Percentiles rank a stretch among this genome's conserved stretches.
These are phyloP conservation scores for Spizellomyces punctatus DNA, from an alignment of 192 early-diverging fungal genomes.

Conservation along the genomic window DNA sequence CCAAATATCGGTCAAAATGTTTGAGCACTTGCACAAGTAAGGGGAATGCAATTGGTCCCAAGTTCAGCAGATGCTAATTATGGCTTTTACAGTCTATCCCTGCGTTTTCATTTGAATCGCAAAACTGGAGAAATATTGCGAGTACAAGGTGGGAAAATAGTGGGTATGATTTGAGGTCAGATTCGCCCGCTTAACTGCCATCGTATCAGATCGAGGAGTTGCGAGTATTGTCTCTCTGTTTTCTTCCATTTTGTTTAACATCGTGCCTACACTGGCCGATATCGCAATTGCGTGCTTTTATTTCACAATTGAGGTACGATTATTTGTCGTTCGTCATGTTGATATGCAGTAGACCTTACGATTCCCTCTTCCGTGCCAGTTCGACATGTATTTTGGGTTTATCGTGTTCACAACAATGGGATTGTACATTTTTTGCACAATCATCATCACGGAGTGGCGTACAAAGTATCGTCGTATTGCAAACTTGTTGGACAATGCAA, in stretches of 20 bases:
- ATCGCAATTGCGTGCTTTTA: slow-evolving; percentile 32
- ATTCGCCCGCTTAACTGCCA: slow-evolving; percentile 73
- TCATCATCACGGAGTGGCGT: slow-evolving; percentile 76
- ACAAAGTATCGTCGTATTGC: slow-evolving; percentile 74
- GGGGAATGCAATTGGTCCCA: background rate
- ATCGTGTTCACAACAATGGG: slow-evolving; percentile 90
- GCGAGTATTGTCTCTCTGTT: slow-evolving; percentile 62
- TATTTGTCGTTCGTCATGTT: background rate
- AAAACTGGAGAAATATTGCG: slow-evolving; percentile 95
- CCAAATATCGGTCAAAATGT: slow-evolving; percentile 84
- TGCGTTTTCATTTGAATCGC: slow-evolving; percentile 92
- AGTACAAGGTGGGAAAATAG: slow-evolving; percentile 46
- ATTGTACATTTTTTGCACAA: slow-evolving; percentile 77
- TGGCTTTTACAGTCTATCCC: slow-evolving; percentile 57
- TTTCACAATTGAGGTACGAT: slow-evolving; percentile 19
- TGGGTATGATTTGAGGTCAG: slow-evolving; percentile 69
- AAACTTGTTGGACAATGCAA: slow-evolving; percentile 85
- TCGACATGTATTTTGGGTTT: slow-evolving; percentile 75
- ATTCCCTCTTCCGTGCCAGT: slow-evolving; percentile 23
- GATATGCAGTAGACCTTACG: background rate
- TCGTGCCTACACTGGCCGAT: slow-evolving; percentile 27
- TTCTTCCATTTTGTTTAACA: slow-evolving; percentile 28
- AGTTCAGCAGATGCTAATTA: background rate
- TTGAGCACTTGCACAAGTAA: slow-evolving; percentile 79
- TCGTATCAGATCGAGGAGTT: slow-evolving; percentile 65